Base-by-base conservation (phyloP, 2,329 filamentous ascomycete species). In the Fusarium coicis region DNA sequence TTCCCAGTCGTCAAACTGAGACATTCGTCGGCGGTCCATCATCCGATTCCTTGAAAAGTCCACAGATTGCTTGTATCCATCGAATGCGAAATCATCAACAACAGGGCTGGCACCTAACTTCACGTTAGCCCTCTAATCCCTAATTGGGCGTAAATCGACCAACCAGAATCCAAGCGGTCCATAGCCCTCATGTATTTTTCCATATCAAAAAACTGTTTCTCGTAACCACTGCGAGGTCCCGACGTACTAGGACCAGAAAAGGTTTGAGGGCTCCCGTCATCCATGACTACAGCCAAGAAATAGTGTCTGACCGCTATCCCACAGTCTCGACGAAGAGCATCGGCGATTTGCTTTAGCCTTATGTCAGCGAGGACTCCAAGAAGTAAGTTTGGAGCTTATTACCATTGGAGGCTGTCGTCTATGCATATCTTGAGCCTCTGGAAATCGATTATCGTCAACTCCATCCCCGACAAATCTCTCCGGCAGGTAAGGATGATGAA, bases 271-370 rank as follows among this genome's bases (percentile, higher is more conserved):
- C 82, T 81, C 26, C 86, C 86, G 65, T 87, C 85, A 34, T 88
- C 85, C 40, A 83, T 80, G 44, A 88, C 80, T 4, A 84, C 84
- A 16, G 85, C 87, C 39, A 90, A 81, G 70, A 90, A 89, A 76
- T 86, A 90, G 67, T 82, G 81, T 57, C 84, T 83, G 16, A 84
- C 85, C 4, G 85, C 83, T 50, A 90, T 87, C 42, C 84, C 83
- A 72, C 87, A 89, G 44, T 87, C 82, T 54, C 87, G 84, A 21
- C 85, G 82, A 16, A 90, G 79, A 32, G 86, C 87, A 68, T 85
- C 83, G 39, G 85, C 84, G 39, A 90, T 87, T 74, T 86, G 80
- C 86, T 88, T 65, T n/a, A 46, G 21, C 32, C 43, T 19, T n/a
- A 32, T 16, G 57, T 78, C 46, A 78, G 74, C 46, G n/a, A 44